phyloP scores from a whole-genome alignment of 805 yeast species.

The Lipomyces oligophaga region DNA sequence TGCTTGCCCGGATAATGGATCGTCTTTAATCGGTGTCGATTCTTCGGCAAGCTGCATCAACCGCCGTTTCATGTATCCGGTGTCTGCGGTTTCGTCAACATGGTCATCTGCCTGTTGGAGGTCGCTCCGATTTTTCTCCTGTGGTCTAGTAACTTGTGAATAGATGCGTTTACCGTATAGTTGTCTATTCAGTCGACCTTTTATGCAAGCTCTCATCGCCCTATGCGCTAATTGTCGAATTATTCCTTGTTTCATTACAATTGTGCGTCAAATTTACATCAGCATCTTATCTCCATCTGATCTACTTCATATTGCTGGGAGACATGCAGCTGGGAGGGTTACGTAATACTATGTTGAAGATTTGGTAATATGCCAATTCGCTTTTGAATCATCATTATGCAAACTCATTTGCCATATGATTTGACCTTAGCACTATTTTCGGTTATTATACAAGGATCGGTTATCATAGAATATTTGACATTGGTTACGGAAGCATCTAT shows the following conservation, averaged over 20 bases:
- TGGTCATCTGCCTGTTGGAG: not conserved
- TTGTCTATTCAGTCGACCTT: not conserved
- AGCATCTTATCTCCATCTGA: too few relatives aligned
- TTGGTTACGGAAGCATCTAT: too few relatives aligned
- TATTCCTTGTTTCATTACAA: not conserved
- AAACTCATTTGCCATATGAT: too few relatives aligned
- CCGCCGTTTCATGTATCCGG: conserved; percentile 38
- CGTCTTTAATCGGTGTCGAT: conserved; percentile 39
- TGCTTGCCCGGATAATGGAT: conserved; percentile 38
- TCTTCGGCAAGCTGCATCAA: conserved; percentile 45
- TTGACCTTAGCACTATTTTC: too few relatives aligned
- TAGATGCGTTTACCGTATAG: not conserved
- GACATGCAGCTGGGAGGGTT: too few relatives aligned
- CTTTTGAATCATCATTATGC: too few relatives aligned
- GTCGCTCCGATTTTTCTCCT: not conserved
- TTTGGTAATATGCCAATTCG: too few relatives aligned
- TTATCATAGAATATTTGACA: too few relatives aligned
- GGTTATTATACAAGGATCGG: too few relatives aligned
- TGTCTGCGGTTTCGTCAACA: conserved; percentile 8
- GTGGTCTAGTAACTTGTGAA: not conserved
- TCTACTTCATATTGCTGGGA: too few relatives aligned
- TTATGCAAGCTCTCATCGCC: not conserved
- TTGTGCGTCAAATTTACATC: too few relatives aligned
- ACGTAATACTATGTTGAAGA: too few relatives aligned
- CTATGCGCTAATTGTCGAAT: not conserved